Conservation (phyloP, 352 stramenopile genomes). For the Globisporangium abappressorium region DNA sequence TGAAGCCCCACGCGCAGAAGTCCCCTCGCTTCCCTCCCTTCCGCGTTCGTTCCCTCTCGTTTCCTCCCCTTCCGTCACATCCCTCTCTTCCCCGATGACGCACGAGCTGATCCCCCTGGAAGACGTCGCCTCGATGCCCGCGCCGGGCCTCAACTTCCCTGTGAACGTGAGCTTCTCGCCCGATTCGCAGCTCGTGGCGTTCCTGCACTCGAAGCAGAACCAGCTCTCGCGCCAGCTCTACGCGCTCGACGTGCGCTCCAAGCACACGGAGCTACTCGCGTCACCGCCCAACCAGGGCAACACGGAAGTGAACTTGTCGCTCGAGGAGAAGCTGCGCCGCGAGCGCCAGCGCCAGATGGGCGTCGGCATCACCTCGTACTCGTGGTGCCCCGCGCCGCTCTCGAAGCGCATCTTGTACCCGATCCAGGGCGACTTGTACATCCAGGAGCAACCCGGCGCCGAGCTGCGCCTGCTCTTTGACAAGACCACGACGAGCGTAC, state of each 20-base stretch:
- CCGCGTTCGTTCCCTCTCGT: background rate
- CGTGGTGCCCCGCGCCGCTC: constrained; percentile 61
- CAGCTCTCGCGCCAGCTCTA: constrained; percentile 85
- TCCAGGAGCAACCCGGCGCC: constrained; percentile 86
- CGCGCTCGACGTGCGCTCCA: constrained; percentile 62
- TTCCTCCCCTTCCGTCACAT: too few species aligned
- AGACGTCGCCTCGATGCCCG: constrained; percentile 86
- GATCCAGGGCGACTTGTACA: constrained; percentile 91
- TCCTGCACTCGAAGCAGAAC: constrained; percentile 81
- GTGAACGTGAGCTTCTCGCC: constrained; percentile 84
- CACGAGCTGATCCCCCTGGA: constrained; percentile 69
- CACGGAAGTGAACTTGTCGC: constrained; percentile 82
- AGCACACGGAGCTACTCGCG: constrained; percentile 57
- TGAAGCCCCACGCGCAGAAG: constrained; percentile 2
- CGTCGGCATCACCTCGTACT: constrained; percentile 91
- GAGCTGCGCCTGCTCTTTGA: constrained; percentile 84
- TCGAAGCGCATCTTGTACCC: constrained; percentile 86
- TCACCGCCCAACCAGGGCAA: constrained; percentile 72
- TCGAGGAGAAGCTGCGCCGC: constrained; percentile 90
- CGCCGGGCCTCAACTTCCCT: constrained; percentile 76
- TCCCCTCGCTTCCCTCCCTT: background rate
- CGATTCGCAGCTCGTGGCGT: constrained; percentile 79
- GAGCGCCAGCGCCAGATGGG: constrained; percentile 90
- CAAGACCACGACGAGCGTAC: constrained; percentile 66
- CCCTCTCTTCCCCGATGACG: background rate